Base-by-base conservation (phyloP, 345 rosid genomes). In the Populus deltoides region DNA sequence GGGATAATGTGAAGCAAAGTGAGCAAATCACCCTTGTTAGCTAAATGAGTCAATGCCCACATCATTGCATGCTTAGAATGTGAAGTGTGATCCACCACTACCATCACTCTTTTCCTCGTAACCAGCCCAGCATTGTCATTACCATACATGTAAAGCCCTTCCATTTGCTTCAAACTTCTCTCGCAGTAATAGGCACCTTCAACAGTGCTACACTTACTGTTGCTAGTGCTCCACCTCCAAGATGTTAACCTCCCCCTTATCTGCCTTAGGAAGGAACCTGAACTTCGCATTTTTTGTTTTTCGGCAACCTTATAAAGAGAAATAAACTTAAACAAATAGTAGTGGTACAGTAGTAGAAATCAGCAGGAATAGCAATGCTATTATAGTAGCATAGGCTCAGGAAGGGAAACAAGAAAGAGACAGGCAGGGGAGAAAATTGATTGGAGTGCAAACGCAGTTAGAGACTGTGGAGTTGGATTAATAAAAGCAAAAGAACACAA, bases 11-110 rank as follows among this genome's bases (percentile, higher is more conserved):
- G 93, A 51, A 94, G 97, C 69, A 96, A 86, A 82, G 97, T 93
- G 76, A 95, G 88, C 78, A 90, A 86, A 78, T 95, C 99, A 74
- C 93, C 94, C 84, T 88, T 89, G 75, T 90, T 88, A 65, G 89
- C 88, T 3, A 90, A 87, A 87, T 96, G 94, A n/a, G 97, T 93
- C 2, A 95, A 87, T 43, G 99, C 97, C 97, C 97, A 96, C 87
- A 96, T 92, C 99, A 96, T 92, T 41, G 99, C 99, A 85, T 96
- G 97, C 82, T 87, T 92, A 0, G 97, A 89, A 67, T 88, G 86
- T 0, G 97, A 87, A 41, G 84, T 83, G n/a, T 92, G 85, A 72
- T 96, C 98, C 31, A 93, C 98, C 47, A 94, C 85, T 22, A 92
- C 98, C 99, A 92, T 92, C 79, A 93, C 98, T 70, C 97, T 83